Percentiles rank a stretch among this genome's conserved stretches.
phyloP scores from a whole-genome alignment of 2,329 filamentous ascomycete species.

The Pseudopyricularia javanii region DNA sequence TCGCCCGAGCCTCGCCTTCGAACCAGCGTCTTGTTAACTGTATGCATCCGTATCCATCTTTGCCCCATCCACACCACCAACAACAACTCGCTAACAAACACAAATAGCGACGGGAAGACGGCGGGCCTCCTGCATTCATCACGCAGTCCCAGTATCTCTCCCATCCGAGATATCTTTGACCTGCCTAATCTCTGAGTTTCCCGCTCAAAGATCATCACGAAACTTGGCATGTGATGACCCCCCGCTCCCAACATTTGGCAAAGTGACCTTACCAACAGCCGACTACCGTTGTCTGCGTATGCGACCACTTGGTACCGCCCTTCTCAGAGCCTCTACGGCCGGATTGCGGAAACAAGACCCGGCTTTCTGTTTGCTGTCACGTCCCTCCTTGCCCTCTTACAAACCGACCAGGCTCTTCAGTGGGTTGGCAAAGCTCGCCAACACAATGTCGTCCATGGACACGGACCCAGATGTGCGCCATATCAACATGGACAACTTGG shows the following conservation, averaged over 20 bases:
- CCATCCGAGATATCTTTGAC: not conserved
- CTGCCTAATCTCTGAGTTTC: too few relatives aligned
- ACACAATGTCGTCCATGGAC: not conserved
- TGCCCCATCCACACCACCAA: not conserved
- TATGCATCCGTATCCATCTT: not conserved
- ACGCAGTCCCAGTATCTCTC: not conserved
- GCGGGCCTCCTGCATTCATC: constrained; percentile 1
- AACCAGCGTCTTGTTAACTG: too few relatives aligned
- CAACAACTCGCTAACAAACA: not conserved
- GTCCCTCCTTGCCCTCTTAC: too few relatives aligned
- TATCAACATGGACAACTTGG: not conserved
- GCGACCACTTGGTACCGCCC: too few relatives aligned
- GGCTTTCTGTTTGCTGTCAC: too few relatives aligned
- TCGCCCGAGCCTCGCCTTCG: too few relatives aligned
- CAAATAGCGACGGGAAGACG: not conserved
- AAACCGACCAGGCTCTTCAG: too few relatives aligned
- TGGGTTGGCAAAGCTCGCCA: not conserved
- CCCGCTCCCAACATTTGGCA: not conserved
- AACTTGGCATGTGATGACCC: not conserved
- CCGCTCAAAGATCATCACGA: not conserved
- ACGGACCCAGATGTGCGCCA: not conserved
- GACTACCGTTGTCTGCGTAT: not conserved
- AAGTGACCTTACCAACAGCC: not conserved
- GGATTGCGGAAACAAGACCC: too few relatives aligned
- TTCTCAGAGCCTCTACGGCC: too few relatives aligned